Evolutionary conservation across 768 basidiomycete genomes (phyloP), one percentile per base, ranked within the genome.

Genomic region (Boletus rubroflammeus): DNA sequence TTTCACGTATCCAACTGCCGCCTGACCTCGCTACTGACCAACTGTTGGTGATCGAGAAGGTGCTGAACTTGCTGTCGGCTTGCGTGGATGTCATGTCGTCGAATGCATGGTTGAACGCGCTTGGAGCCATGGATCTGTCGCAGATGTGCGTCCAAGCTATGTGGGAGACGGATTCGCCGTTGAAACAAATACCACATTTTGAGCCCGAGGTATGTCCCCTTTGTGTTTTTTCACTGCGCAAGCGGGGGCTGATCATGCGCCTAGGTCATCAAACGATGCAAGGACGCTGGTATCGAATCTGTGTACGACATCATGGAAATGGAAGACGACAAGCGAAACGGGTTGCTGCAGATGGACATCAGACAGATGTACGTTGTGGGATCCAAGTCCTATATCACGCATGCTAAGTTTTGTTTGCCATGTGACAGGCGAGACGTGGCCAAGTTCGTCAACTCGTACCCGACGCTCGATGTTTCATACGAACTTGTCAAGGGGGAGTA

Each of bases 301-400:
- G 94, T 99, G 0, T 97, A 98, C 68, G 97, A 98, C 67, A 81
- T 98, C 57, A 97, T 98, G 91, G 97, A 98, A 69, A 85, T 98
- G 84, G 97, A 98, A 66, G 96, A 98, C 62, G 88, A 90, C 54
- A 80, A 90, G 65, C 82, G 97, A 34, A 90, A 83, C 53, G 75
- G 84, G 50, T 73, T 98, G 23, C 73, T 98, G 28, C 84, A 87
- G 64, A 93, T 99, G 91, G 83, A 86, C 51, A 76, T 85, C 1
- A 75, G 79, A 36, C 90, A 97, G 69, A 92, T 98, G 93, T 93
- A 71, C 58, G 91, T 78, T 6, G 6, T 47, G 1, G 2, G 5
- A 6, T 29, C 19, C 3, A 14, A 38, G 5, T n/a, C n/a, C 35
- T 47, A 14, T 5, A n/a, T 7, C 6, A 17, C 2, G 32, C 10